Evolutionary conservation across 371 early-diverging fungal genomes (phyloP).

Genomic region (Haplosporangium sp.): DNA sequence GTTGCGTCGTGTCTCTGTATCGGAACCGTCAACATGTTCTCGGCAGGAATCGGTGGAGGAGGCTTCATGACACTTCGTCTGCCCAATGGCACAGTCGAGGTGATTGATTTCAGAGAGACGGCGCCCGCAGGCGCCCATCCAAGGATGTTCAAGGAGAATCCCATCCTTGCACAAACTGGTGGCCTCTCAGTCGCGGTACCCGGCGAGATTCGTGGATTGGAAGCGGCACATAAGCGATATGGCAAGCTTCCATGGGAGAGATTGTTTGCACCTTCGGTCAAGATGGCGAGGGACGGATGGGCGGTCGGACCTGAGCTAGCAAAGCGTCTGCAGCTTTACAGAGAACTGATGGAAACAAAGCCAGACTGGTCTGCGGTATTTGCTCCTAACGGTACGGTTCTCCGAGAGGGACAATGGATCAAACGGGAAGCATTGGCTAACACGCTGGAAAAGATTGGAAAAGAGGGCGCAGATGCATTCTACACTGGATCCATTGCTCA

Average conservation of each 20-base stretch:
- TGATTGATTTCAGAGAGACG: conserved; percentile 89
- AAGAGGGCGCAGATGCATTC: conserved; percentile 85
- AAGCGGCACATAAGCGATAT: conserved; percentile 77
- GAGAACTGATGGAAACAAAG: conserved; percentile 54
- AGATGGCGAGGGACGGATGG: conserved; percentile 86
- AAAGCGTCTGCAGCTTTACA: conserved; percentile 55
- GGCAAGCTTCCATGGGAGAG: conserved; percentile 90
- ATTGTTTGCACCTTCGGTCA: conserved; percentile 88
- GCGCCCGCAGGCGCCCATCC: conserved; percentile 82
- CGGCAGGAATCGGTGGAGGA: conserved; percentile 97
- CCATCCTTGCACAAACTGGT: conserved; percentile 75
- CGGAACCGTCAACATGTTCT: conserved; percentile 94
- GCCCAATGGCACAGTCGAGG: conserved; percentile 65
- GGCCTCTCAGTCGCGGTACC: conserved; percentile 92
- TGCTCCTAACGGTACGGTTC: conserved; percentile 74
- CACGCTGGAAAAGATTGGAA: conserved; percentile 84
- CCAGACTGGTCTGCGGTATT: conserved; percentile 65
- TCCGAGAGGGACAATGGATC: conserved; percentile 80
- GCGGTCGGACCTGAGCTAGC: conserved; percentile 67
- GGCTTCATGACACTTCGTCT: conserved; percentile 95
- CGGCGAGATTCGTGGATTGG: conserved; percentile 92
- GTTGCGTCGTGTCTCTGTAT: conserved; percentile 93
- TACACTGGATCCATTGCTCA: conserved; percentile 90
- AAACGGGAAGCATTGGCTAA: conserved; percentile 77
- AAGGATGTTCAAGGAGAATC: conserved; percentile 80